Evolutionary conservation across 2,329 filamentous ascomycete genomes (phyloP), one percentile per base, ranked within the genome.

Genomic region (Biscogniauxia marginata): DNA sequence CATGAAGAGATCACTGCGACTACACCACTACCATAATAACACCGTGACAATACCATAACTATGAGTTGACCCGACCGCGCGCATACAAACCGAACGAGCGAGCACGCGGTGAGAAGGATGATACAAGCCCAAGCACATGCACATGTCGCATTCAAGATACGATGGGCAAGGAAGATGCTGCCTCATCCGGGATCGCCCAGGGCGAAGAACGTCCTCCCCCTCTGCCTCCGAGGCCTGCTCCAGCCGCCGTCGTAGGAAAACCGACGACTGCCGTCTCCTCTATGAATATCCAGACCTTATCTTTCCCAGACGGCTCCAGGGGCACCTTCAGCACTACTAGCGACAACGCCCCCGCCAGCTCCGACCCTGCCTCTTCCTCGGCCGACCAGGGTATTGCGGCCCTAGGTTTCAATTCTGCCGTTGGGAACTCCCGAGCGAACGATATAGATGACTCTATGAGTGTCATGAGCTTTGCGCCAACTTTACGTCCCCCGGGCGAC

Each of bases 181-280:
- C 62, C 57, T 62, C 64, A 55, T 63, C 67, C 59, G 55, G 49
- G 54, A 21, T 55, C 50, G 57, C 52, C 54, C 58, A 63, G 56
- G 69, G 72, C 60, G 77, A 79, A 67, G 78, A 79, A 54, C 74
- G 73, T 19, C 80, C 79, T 53, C 82, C 82, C 60, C 82, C 82
- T 52, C 75, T 84, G 52, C 83, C 83, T n/a, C 80, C 83, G 23
- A 77, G 81, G 55, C 77, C 77, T 7, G 63, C 64, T 23, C 64
- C 63, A 18, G 30, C 55, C 46, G 23, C 45, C 18, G 7, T 54
- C 52, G 51, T 63, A 54, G 34, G 73, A 74, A 86, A 85, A 57
- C 85, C 93, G 49, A 97, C 93, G 3, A 97, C 92, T 0, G 92
- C 92, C 8, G 69, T 98, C 13, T 93, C 91, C 0, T 83, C 91